Evolutionary conservation across 768 basidiomycete genomes (phyloP).

Genomic region (Suillus spraguei): DNA sequence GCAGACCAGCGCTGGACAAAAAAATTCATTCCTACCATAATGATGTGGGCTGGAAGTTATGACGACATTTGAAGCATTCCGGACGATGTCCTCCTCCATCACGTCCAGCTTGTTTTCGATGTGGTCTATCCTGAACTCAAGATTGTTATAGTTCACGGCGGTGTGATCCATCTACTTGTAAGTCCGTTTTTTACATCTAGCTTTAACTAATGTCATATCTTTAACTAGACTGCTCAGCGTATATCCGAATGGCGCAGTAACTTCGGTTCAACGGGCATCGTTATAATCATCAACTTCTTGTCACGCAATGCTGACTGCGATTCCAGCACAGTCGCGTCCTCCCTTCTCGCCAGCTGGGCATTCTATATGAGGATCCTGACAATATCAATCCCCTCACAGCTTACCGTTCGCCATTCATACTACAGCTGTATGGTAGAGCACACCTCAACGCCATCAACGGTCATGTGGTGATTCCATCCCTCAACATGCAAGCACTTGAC

Average conservation of each 20-base stretch:
- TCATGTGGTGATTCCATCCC: constrained; percentile 2
- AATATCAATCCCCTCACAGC: neutral
- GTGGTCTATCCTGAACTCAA: too few species aligned
- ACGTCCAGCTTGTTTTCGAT: too few species aligned
- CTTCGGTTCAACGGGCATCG: constrained; percentile 9
- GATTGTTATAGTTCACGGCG: too few species aligned
- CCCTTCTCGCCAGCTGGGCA: too few species aligned
- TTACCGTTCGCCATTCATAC: constrained; percentile 3
- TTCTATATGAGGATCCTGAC: constrained; percentile 8
- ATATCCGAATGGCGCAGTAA: constrained; percentile 13
- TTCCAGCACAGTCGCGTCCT: neutral
- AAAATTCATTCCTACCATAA: too few species aligned
- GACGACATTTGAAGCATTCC: too few species aligned
- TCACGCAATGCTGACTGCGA: neutral
- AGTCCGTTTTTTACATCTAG: neutral
- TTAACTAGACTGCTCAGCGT: constrained; percentile 4
- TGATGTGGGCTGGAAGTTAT: too few species aligned
- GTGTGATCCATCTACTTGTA: too few species aligned
- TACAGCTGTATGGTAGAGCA: constrained; percentile 2
- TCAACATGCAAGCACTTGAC: neutral
- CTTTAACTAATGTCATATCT: neutral
- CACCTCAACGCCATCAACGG: constrained; percentile 10
- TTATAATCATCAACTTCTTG: constrained; percentile 3
- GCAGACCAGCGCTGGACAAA: too few species aligned
- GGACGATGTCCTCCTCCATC: too few species aligned